Evolutionary conservation across 495 filamentous ascomycete genomes (phyloP).

Genomic region (Pyrenula aspistea): DNA sequence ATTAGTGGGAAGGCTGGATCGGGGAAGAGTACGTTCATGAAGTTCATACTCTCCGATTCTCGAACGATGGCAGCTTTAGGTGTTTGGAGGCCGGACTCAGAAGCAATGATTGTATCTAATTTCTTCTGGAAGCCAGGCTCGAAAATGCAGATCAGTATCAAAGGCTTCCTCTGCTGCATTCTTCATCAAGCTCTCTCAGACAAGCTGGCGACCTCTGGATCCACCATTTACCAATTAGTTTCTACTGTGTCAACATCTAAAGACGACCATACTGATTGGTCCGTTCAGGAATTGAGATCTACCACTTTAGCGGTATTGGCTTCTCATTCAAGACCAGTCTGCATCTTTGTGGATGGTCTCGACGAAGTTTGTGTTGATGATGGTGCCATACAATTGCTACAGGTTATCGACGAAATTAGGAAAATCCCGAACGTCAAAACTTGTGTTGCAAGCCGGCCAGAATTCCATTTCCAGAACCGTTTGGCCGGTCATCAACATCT

Average conservation of each 20-base stretch:
- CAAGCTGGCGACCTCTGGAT: too few species aligned
- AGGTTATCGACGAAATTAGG: conserved; percentile 4
- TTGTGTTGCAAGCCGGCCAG: conserved; percentile 38
- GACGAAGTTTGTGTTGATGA: conserved; percentile 21
- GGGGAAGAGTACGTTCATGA: conserved; percentile 33
- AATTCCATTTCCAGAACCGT: conserved; percentile 26
- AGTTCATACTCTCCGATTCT: conserved; percentile 11
- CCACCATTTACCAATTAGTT: too few species aligned
- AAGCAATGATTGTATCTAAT: conserved; percentile 11
- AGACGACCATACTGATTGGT: background rate
- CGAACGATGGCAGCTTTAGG: conserved; percentile 3
- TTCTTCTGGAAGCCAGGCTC: conserved; percentile 19
- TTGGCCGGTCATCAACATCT: conserved; percentile 14
- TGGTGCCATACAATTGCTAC: conserved; percentile 11
- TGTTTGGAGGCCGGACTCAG: conserved; percentile 7
- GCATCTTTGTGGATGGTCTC: conserved; percentile 30
- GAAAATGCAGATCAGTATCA: conserved; percentile 10
- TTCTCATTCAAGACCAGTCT: conserved; percentile 6
- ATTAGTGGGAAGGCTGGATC: conserved; percentile 30
- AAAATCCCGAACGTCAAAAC: conserved; percentile 21
- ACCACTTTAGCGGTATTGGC: conserved; percentile 5
- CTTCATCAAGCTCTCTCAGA: conserved; percentile 16
- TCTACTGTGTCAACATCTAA: background rate
- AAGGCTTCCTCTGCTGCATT: conserved; percentile 17
- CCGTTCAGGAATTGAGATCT: conserved; percentile 14